Base-by-base conservation (phyloP, 2,329 filamentous ascomycete species). In the Paracoccidioides lutzii region DNA sequence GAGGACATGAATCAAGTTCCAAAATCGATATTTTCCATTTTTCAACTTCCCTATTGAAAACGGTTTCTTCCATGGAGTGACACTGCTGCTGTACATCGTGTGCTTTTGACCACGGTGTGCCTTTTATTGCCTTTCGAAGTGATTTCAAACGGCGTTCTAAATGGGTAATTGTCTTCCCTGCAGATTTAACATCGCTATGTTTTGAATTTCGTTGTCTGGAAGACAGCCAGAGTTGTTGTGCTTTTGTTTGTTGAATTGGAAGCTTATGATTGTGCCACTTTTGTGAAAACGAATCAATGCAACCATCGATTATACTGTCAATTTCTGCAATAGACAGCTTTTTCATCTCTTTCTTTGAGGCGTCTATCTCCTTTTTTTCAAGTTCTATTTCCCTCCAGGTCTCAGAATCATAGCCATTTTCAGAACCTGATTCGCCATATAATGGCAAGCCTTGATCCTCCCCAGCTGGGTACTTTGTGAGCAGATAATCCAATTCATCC, bases 191-290 rank as follows among this genome's bases (percentile, higher is more conserved):
- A 32, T 77, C 70, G 1, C 59, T 55, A 10, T 69, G 67, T 37
- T 71, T 71, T 60, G 66, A 68, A 62, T 59, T 67, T 38, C 59
- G 71, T 69, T 44, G 68, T 52, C 75, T 79, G 35, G 80, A 80
- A 42, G 75, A 69, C 30, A 67, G 65, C 88, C 88, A 94, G 2
- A 85, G 61, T 3, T 65, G 68, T 63, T 80, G 78, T 0, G 85
- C 85, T 56, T 76, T 82, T 4, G 66, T 67, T 55, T 81, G 71
- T 12, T 80, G 71, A 53, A 74, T 79, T 0, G 81, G 78, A 5
- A 81, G 73, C 59, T 82, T 82, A 1, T 70, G 73, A n/a, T 73
- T 66, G n/a, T 69, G 68, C 86, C 87, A 91, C 4, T 69, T 66
- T 3, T 70, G 64, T 51, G 76, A 74, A 57, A 81, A 75, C 1